Evolutionary conservation across 345 rosid genomes (phyloP).

Genomic region (Rhodamnia argentea): DNA sequence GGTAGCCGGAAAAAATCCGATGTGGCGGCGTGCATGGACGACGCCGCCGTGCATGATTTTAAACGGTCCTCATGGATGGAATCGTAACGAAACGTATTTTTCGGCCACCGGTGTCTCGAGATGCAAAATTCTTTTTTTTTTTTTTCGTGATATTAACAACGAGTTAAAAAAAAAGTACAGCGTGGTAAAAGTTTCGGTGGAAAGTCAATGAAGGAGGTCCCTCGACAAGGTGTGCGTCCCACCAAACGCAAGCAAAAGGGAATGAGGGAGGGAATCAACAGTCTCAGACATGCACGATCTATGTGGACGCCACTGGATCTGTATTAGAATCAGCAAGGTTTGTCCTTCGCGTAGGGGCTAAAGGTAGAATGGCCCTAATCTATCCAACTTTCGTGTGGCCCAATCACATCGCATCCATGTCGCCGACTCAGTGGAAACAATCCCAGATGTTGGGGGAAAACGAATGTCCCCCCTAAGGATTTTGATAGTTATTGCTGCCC

Average conservation of each 20-base stretch:
- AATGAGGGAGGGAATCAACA: neutral
- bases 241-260: neutral
- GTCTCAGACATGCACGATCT: neutral
- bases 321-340: neutral
- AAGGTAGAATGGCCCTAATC: neutral
- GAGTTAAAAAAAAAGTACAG: neutral
- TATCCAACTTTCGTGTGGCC: neutral
- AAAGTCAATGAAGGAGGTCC: neutral
- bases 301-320: neutral
- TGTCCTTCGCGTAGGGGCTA: neutral
- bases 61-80: neutral
- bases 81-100: neutral
- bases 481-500: neutral
- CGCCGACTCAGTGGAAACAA: neutral
- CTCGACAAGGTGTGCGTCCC: neutral
- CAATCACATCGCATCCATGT: neutral
- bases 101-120: neutral
- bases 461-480: neutral
- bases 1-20: neutral
- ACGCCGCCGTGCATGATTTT: accelerated
- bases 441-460: neutral
- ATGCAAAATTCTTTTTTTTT: no score
- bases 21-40: neutral
- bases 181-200: neutral
- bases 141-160: neutral